Evolutionary conservation across 805 yeast genomes (phyloP).

Genomic region (Candida adriatica): DNA sequence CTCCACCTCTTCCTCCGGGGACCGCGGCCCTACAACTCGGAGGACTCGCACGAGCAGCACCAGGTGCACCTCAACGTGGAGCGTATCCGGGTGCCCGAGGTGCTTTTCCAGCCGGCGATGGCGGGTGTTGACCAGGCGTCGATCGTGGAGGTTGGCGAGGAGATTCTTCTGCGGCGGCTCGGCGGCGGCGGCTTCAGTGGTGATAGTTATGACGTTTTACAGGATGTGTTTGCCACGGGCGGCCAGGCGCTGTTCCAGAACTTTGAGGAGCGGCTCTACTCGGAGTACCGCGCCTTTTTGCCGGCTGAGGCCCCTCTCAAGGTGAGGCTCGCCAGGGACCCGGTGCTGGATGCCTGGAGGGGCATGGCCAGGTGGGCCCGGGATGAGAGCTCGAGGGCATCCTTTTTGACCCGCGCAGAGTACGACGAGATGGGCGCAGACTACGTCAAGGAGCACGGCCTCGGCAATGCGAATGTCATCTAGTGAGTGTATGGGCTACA

Average conservation of each 20-base stretch:
- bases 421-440: constrained; percentile 88
- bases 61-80: constrained; percentile 90
- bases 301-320: constrained; percentile 60
- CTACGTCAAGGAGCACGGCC: constrained; percentile 77
- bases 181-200: constrained; percentile 51
- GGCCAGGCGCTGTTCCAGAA: constrained; percentile 67
- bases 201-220: constrained; percentile 43
- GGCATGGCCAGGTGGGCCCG: constrained; percentile 84
- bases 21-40: constrained; percentile 78
- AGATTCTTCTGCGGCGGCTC: constrained; percentile 53
- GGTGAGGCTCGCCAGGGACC: constrained; percentile 60
- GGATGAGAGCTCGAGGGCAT: constrained; percentile 36
- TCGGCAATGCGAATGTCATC: constrained; percentile 46
- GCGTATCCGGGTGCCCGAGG: constrained; percentile 87
- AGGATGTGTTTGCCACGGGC: constrained; percentile 79
- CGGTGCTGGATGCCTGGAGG: constrained; percentile 80
- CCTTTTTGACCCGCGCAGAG: constrained; percentile 59
- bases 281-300: constrained; percentile 62
- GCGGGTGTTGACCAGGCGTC: constrained; percentile 98
- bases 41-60: constrained; percentile 77
- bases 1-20: constrained; percentile 87
- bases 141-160: constrained; percentile 68
- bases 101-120: constrained; percentile 84
- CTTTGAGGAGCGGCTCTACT: constrained; percentile 56
- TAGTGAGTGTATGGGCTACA: neutral